Evolutionary conservation across 2,329 filamentous ascomycete genomes (phyloP).

Genomic region (Neofusicoccum umdonicola): DNA sequence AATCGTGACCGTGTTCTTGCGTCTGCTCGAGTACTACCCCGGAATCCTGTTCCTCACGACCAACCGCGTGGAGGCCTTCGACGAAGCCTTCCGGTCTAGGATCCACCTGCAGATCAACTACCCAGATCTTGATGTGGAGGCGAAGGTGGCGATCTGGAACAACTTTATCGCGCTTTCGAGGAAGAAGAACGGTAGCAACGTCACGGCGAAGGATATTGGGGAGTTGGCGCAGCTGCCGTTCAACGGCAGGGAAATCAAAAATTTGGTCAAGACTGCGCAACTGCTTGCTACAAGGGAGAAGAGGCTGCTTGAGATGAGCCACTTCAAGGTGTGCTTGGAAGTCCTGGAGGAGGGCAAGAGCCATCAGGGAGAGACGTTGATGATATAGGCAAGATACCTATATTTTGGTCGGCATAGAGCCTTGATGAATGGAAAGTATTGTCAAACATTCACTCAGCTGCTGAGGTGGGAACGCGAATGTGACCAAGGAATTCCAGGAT

Average conservation of each 20-base stretch:
- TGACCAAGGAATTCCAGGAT: no score
- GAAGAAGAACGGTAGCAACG: background rate
- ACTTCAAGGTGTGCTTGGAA: background rate
- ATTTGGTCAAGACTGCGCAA: conserved; percentile 2
- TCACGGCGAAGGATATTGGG: background rate
- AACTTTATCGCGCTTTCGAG: background rate
- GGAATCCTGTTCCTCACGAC: conserved; percentile 33
- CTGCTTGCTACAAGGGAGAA: background rate
- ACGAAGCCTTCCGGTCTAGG: conserved; percentile 24
- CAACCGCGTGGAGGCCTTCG: conserved; percentile 24
- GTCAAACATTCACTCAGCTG: no score
- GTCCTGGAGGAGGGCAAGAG: background rate
- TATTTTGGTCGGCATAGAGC: no score
- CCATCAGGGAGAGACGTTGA: background rate
- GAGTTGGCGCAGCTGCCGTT: background rate
- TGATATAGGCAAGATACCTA: no score
- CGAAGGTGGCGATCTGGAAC: background rate
- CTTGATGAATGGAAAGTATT: no score
- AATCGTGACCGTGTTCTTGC: conserved; percentile 27
- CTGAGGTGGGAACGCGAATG: no score
- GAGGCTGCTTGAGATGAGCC: background rate
- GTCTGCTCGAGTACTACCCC: conserved; percentile 15
- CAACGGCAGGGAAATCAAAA: conserved; percentile 8
- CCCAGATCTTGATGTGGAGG: background rate
- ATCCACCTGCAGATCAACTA: conserved; percentile 24